These are phyloP conservation scores for Aspergillus brasiliensis DNA, from an alignment of 2,329 filamentous ascomycete genomes.

Conservation along the genomic window DNA sequence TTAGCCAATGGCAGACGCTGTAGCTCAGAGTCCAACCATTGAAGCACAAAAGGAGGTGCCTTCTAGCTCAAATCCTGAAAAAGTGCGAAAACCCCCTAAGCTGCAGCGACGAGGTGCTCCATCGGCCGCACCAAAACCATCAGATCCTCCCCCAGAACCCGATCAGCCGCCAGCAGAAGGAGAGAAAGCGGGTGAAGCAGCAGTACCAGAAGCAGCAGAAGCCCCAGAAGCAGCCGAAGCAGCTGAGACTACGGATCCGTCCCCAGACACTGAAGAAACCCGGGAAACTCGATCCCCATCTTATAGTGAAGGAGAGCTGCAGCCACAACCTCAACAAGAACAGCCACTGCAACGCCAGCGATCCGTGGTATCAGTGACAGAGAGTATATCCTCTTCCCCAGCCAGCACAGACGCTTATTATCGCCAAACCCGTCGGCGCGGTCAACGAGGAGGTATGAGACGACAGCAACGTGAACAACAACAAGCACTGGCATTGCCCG, in stretches of 20 bases:
- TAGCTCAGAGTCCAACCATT: too few species aligned
- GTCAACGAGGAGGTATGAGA: not conserved
- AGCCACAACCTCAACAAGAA: not conserved
- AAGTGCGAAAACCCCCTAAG: not conserved
- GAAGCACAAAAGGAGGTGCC: not conserved
- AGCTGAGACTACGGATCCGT: not conserved
- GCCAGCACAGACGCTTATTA: not conserved
- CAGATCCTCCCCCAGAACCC: not conserved
- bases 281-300: not conserved
- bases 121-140: not conserved
- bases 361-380: not conserved
- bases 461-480: not conserved
- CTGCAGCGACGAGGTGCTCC: not conserved
- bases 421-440: not conserved
- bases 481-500: not conserved
- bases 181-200: too few species aligned
- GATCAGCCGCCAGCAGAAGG: not conserved
- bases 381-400: not conserved
- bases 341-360: not conserved
- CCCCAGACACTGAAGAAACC: not conserved
- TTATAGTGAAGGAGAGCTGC: not conserved
- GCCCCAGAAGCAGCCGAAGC: not conserved
- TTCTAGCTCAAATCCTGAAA: not conserved
- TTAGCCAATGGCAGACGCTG: not conserved
- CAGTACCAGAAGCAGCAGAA: not conserved